Evolutionary conservation across 441 rosid genomes (phyloP), one percentile per base, ranked within the genome.

Genomic region (Melastoma candidum): DNA sequence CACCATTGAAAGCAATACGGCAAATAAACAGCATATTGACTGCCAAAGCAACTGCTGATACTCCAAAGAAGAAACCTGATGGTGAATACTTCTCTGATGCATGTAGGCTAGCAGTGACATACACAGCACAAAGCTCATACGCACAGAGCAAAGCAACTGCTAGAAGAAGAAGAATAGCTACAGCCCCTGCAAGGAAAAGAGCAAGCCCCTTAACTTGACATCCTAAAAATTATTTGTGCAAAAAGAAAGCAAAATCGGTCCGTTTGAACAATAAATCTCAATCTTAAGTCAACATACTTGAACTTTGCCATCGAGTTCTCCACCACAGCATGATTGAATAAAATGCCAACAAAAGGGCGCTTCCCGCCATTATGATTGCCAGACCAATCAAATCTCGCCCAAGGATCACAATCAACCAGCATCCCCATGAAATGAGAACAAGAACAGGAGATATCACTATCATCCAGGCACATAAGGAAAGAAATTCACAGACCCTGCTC

Each of bases 311-410:
- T 63, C 76, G 86, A 7, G 95, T 90, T 81, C 96, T 85, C 98
- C 93, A 95, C 98, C 99, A 87, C 61, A 90, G 95, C 97, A 95
- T 87, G 79, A 95, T 84, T 63, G 99, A 85, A 71, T 95, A 90
- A 77, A 90, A 95, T 47, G 99, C 95, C 78, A 95, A 66, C 22
- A 90, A 65, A 69, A 95, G 97, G 59, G 97, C 99, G 60, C 85
- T 84, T 53, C 97, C 99, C 58, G 97, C 98, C 97, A 95, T 87
- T 70, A 87, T 82, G 44, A 90, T 80, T 49, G 97, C 97, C 71
- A 94, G 80, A 49, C 99, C 99, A 78, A 95, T 74, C 58, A 95
- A 85, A 72, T 85, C 85, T 63, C 93, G 92, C 47, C 77, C 88
- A 69, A 90, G 69, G 63, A 84, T 77, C 49, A 75, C 72, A 71